Conservation (phyloP, 1,139 yeast genomes). For the Scheffersomyces titani region DNA sequence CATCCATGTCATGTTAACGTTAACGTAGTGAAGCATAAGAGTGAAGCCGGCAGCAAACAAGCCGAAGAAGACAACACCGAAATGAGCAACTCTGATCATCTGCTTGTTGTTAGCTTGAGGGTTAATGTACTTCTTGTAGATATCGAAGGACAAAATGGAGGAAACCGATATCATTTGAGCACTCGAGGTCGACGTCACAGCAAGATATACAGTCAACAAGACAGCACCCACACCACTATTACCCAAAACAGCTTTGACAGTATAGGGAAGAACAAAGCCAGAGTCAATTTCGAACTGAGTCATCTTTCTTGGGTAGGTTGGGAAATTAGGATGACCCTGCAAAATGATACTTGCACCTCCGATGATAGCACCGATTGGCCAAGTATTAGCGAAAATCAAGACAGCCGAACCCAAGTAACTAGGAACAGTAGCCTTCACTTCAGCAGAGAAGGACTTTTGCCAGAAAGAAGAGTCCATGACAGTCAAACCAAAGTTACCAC, state of each 20-base stretch:
- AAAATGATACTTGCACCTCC: conserved; percentile 27
- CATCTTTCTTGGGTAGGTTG: conserved; percentile 31
- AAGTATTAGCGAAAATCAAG: conserved; percentile 31
- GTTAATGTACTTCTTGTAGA: conserved; percentile 28
- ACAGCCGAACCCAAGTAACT: conserved; percentile 37
- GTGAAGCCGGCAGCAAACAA: conserved; percentile 30
- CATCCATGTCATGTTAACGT: conserved; percentile 34
- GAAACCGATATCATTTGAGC: conserved; percentile 34
- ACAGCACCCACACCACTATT: conserved; percentile 29
- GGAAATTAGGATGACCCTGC: conserved; percentile 22
- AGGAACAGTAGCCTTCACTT: conserved; percentile 34
- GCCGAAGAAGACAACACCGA: conserved; percentile 28
- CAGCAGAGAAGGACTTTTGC: conserved; percentile 37
- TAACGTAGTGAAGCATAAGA: conserved; percentile 32
- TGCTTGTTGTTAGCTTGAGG: conserved; percentile 25
- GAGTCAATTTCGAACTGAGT: conserved; percentile 24
- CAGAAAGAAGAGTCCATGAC: conserved; percentile 34
- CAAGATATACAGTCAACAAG: conserved; percentile 25
- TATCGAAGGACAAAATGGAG: conserved; percentile 29
- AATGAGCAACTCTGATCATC: conserved; percentile 27
- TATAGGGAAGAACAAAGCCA: conserved; percentile 29
- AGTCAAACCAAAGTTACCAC: conserved; percentile 30
- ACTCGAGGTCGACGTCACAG: conserved; percentile 32
- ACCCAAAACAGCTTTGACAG: conserved; percentile 26
- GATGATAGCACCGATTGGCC: conserved; percentile 30